phyloP scores from a whole-genome alignment of 2,329 filamentous ascomycete species.

The Penicillium aurantiogriseum region DNA sequence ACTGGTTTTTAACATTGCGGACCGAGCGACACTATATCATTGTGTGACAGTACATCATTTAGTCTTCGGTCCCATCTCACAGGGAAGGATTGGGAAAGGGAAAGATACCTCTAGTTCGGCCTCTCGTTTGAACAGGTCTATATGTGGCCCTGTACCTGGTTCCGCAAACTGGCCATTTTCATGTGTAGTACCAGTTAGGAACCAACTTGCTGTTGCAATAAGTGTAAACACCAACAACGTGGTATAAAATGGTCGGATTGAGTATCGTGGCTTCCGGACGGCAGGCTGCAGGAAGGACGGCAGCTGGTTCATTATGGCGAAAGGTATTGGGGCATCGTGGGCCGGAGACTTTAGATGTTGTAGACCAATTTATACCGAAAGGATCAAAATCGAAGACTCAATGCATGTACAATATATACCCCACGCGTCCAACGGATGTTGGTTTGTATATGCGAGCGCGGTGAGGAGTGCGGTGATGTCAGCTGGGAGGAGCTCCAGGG shows the following conservation, averaged over 20 bases:
- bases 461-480: slow-evolving; percentile 27
- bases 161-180: neutral
- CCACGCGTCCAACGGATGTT: neutral
- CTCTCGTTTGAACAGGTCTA: slow-evolving; percentile 20
- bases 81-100: neutral
- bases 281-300: slow-evolving; percentile 23
- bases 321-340: slow-evolving; percentile 31
- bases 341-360: slow-evolving; percentile 1
- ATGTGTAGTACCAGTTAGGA: slow-evolving; percentile 13
- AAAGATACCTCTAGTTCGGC: slow-evolving; percentile 30
- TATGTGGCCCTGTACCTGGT: slow-evolving; percentile 6
- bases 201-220: slow-evolving; percentile 34
- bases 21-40: slow-evolving; percentile 69
- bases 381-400: neutral
- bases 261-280: slow-evolving; percentile 36
- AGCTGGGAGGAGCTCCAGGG: slow-evolving; percentile 17
- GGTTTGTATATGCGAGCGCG: slow-evolving; percentile 1
- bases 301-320: slow-evolving; percentile 28
- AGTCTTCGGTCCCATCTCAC: slow-evolving; percentile 12
- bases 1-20: slow-evolving; percentile 74
- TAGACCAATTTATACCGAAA: neutral
- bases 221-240: slow-evolving; percentile 40
- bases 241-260: slow-evolving; percentile 48
- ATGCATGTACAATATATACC: slow-evolving; percentile 1
- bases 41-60: slow-evolving; percentile 17